These are phyloP conservation scores for Scleromitrula shiraiana DNA, from an alignment of 2,329 filamentous ascomycete genomes.

Conservation along the genomic window DNA sequence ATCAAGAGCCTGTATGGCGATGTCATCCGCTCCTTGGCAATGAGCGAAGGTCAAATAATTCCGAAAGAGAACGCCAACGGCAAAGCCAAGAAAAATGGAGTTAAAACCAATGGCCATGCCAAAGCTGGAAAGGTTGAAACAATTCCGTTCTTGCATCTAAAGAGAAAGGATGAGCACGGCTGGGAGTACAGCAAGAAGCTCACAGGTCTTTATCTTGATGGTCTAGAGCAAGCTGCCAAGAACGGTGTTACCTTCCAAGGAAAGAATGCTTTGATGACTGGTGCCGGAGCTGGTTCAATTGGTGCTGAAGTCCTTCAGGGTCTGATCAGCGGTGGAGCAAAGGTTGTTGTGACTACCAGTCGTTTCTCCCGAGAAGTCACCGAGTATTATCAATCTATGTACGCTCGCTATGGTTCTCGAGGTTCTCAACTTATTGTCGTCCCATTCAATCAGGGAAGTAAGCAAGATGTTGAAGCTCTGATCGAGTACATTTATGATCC, in stretches of 20 bases:
- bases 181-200: constrained; percentile 99
- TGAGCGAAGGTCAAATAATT: constrained; percentile 98
- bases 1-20: constrained; percentile 94
- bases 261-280: constrained; percentile 97
- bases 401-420: constrained; percentile 84
- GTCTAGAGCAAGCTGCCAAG: constrained; percentile 80
- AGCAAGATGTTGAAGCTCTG: constrained; percentile 92
- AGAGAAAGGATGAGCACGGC: constrained; percentile 85
- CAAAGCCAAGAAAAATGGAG: constrained; percentile 49
- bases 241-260: constrained; percentile 84
- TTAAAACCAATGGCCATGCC: constrained; percentile 41
- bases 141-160: constrained; percentile 94
- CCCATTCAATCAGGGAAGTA: constrained; percentile 97
- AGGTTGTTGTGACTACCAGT: constrained; percentile 93
- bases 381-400: constrained; percentile 99
- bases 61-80: constrained; percentile 65
- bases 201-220: constrained; percentile 85
- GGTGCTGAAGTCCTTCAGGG: constrained; percentile 95
- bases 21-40: constrained; percentile 84
- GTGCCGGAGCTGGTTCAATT: constrained; percentile 94
- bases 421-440: constrained; percentile 97
- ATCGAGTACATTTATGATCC: constrained; percentile 94
- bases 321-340: constrained; percentile 90
- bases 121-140: constrained; percentile 91
- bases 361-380: constrained; percentile 96